Conservation (phyloP, 768 basidiomycete genomes). For the Favolaschia claudopus region DNA sequence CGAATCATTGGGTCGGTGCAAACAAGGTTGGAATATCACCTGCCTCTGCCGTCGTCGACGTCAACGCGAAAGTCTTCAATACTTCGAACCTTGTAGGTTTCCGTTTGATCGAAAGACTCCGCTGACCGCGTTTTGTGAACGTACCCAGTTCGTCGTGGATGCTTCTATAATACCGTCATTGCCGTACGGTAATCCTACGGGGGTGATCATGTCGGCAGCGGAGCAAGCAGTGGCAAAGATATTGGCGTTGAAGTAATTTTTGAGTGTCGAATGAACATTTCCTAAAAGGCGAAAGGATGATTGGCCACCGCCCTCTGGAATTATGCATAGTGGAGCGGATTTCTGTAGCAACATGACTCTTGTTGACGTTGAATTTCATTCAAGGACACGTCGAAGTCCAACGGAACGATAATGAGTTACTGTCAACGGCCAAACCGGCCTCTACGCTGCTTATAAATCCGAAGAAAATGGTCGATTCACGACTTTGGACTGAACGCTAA, state of each 20-base stretch:
- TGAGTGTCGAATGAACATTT: no score
- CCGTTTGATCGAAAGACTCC: constrained; percentile 2
- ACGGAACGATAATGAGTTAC: no score
- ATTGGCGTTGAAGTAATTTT: constrained; percentile 55
- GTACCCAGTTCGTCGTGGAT: constrained; percentile 38
- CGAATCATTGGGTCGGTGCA: constrained; percentile 73
- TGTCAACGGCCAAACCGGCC: no score
- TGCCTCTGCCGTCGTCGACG: constrained; percentile 56
- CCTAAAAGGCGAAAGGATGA: no score
- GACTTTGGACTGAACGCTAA: no score
- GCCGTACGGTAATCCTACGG: constrained; percentile 67
- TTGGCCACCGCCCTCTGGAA: no score
- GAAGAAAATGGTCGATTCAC: no score
- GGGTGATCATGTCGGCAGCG: constrained; percentile 61
- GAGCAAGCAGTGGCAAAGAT: constrained; percentile 67
- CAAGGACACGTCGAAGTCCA: no score
- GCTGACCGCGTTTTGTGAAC: constrained; percentile 29
- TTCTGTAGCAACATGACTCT: no score
- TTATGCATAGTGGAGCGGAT: no score
- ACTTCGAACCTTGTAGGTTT: constrained; percentile 54
- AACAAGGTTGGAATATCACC: constrained; percentile 52
- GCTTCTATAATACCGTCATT: constrained; percentile 51
- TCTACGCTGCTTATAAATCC: no score
- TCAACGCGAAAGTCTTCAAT: constrained; percentile 60
- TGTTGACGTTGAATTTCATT: no score